Percentiles rank a stretch among this genome's conserved stretches.
These are phyloP conservation scores for Ustilago lituana DNA, from an alignment of 1,284 basidiomycete genomes.

Conservation along the genomic window DNA sequence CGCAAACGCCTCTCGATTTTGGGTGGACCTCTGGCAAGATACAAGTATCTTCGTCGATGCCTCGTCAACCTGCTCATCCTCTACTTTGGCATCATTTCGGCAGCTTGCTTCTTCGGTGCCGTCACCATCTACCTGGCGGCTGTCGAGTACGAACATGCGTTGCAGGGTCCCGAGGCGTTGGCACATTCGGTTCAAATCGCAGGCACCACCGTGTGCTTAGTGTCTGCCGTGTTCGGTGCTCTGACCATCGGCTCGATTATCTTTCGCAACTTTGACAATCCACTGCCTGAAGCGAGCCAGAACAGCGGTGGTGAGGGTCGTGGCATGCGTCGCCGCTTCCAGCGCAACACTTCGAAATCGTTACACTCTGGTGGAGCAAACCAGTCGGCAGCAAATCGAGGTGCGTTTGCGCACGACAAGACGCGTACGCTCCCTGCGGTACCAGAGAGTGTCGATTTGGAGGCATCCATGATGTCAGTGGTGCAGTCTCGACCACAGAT, in stretches of 20 bases:
- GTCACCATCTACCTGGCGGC: constrained; percentile 40
- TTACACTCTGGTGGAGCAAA: constrained; percentile 5
- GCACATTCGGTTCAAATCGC: constrained; percentile 8
- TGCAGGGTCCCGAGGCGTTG: constrained; percentile 18
- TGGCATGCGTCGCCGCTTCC: constrained; percentile 7
- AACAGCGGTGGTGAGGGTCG: constrained; percentile 14
- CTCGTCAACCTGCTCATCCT: constrained; percentile 53
- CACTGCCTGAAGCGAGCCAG: constrained; percentile 26
- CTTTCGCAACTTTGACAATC: constrained; percentile 50
- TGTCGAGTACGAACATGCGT: constrained; percentile 32
- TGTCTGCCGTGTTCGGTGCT: constrained; percentile 45
- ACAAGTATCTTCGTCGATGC: constrained; percentile 54
- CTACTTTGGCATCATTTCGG: constrained; percentile 53
- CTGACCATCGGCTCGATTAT: constrained; percentile 48
- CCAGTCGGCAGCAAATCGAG: not conserved
- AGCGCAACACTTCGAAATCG: constrained; percentile 14
- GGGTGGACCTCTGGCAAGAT: constrained; percentile 29
- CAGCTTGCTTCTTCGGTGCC: constrained; percentile 39
- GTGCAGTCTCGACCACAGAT: constrained; percentile 8
- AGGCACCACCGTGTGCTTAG: constrained; percentile 25
- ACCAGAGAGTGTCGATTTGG: constrained; percentile 54
- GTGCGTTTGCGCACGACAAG: constrained; percentile 10
- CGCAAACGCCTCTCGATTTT: constrained; percentile 23
- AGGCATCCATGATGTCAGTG: constrained; percentile 30
- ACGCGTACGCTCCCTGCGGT: constrained; percentile 53